Base-by-base conservation (phyloP, 2,329 filamentous ascomycete species). In the Fusarium fracticaudum region DNA sequence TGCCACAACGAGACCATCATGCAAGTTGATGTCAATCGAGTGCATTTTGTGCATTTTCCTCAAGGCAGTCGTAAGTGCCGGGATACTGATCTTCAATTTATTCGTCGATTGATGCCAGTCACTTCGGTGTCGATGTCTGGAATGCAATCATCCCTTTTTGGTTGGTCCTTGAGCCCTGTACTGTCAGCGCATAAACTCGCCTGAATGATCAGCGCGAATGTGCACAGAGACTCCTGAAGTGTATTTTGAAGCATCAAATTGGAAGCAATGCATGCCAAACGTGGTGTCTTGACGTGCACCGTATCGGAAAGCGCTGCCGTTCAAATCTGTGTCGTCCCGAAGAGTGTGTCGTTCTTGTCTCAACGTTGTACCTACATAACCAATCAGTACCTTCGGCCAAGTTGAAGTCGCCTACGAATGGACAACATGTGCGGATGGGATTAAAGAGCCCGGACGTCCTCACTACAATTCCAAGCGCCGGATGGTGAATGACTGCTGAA, bases 351-450 rank as follows among this genome's bases (percentile, higher is more conserved):
- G 24, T 29, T 50, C 29, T n/a, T 55, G 35, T 29, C 18, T 14
- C 51, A 41, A 41, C 2, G 8, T n/a, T 8, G 3, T 35, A 8
- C 20, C n/a, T 38, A 22, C 18, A 22, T 37, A 38, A 38, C 18
- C 51, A 29, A 55, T 14, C 11, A 40, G 24, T 29, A 14, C 8
- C 6, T 55, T n/a, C 6, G 35, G 6, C 24, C 13, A n/a, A 54
- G 20, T 8, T 55, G 51, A 14, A 31, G 24, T 54, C 10, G 5
- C 13, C 12, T 8, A 6, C 3, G 8, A n/a, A 15, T 12, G 8
- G 8, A 9, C 11, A 7, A 7, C 17, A 15, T 11, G 3, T 37
- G n/a, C 13, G 5, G 2, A 53, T 20, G 33, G 0, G 5, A 8
- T 20, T 24, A 17, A 24, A 17, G 50, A 38, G 13, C 9, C 15